Percentiles rank a stretch among this genome's conserved stretches.
phyloP scores from a whole-genome alignment of 2,329 filamentous ascomycete species.

The Hyphodiscus sp. region DNA sequence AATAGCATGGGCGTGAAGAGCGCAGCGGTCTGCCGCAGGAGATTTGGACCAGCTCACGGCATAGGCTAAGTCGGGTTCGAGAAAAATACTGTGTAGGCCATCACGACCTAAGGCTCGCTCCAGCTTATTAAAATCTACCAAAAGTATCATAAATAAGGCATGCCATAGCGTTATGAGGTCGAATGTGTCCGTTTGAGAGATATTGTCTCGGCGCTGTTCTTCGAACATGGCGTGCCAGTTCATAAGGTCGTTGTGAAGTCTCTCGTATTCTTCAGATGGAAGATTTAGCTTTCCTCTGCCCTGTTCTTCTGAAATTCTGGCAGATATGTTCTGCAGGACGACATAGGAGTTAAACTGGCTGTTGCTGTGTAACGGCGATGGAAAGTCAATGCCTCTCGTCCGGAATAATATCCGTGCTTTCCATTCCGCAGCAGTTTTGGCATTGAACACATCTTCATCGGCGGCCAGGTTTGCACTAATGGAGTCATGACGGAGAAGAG shows the following conservation, averaged over 20 bases:
- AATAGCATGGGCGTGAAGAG: constrained; percentile 6
- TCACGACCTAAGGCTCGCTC: constrained; percentile 11
- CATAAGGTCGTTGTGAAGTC: background rate
- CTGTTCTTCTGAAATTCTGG: background rate
- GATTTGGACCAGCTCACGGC: constrained; percentile 8
- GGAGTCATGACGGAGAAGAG: constrained; percentile 7
- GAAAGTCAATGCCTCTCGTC: background rate
- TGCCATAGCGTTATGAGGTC: constrained; percentile 11
- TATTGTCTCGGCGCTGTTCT: background rate
- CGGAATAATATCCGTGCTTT: background rate
- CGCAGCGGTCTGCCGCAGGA: constrained; percentile 1
- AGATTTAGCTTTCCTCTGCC: background rate
- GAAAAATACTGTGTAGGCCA: background rate
- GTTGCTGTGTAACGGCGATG: background rate
- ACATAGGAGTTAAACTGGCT: background rate
- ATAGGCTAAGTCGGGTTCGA: constrained; percentile 2
- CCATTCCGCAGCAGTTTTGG: constrained; percentile 5
- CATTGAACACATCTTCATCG: constrained; percentile 10
- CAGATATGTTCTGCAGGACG: background rate
- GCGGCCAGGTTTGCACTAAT: constrained; percentile 1
- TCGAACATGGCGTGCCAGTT: background rate
- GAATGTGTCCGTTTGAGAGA: constrained; percentile 2
- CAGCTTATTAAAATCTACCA: constrained; percentile 8
- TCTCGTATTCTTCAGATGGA: background rate
- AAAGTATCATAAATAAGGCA: constrained; percentile 8